Percentiles rank a stretch among this genome's conserved stretches.
Conservation (phyloP, 2,329 filamentous ascomycete species). For the Penicillium sumatraense region DNA sequence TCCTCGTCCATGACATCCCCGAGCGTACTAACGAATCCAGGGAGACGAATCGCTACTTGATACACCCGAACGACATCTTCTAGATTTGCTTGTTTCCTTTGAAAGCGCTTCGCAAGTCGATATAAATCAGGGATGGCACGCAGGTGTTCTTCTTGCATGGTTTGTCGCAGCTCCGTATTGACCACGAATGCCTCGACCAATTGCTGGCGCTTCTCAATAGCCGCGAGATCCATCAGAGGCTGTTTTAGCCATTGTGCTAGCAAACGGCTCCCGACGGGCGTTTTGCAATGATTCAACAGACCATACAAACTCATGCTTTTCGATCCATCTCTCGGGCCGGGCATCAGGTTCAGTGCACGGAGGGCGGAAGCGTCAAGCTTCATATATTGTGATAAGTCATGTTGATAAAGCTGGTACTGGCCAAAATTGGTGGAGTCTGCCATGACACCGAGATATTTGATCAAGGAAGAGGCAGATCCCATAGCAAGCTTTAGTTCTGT, state of each 20-base stretch:
- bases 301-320: conserved; percentile 98
- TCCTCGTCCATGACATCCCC: conserved; percentile 95
- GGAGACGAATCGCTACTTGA: conserved; percentile 89
- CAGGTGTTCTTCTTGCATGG: conserved; percentile 94
- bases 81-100: conserved; percentile 84
- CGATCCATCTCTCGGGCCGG: conserved; percentile 88
- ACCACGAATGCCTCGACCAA: conserved; percentile 93
- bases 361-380: conserved; percentile 94
- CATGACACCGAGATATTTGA: conserved; percentile 90
- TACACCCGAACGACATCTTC: conserved; percentile 97
- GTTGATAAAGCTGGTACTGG: conserved; percentile 95
- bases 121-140: conserved; percentile 93
- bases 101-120: conserved; percentile 90
- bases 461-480: conserved; percentile 89
- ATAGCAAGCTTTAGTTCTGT: conserved; percentile 94
- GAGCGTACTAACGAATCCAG: conserved; percentile 85
- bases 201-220: conserved; percentile 90
- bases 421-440: conserved; percentile 94
- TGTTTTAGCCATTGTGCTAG: conserved; percentile 98
- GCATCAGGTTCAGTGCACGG: conserved; percentile 96
- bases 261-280: conserved; percentile 85
- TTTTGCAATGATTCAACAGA: conserved; percentile 96
- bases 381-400: conserved; percentile 97
- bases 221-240: conserved; percentile 85
- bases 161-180: conserved; percentile 91